Percentiles rank a stretch among this genome's conserved stretches.
phyloP scores from a whole-genome alignment of 2,329 filamentous ascomycete species.

The Pyrenochaeta sp. region DNA sequence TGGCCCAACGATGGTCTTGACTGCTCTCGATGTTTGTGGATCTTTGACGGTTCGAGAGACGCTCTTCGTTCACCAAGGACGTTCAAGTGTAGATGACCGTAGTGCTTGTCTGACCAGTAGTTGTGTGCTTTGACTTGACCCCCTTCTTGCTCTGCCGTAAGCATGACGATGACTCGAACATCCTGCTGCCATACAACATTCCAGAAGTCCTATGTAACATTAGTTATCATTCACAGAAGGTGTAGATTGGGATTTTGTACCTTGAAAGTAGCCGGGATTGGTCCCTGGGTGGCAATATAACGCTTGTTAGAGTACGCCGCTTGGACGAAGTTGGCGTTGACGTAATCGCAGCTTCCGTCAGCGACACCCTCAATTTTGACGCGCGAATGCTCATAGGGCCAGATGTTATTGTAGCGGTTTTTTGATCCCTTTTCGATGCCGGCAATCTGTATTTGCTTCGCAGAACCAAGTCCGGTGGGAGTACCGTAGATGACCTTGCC shows the following conservation, averaged over 20 bases:
- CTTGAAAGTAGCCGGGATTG: constrained; percentile 89
- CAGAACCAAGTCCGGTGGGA: constrained; percentile 47
- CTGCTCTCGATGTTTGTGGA: constrained; percentile 55
- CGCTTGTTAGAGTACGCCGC: constrained; percentile 83
- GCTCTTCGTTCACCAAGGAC: constrained; percentile 83
- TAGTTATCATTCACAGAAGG: constrained; percentile 12
- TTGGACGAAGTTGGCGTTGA: constrained; percentile 91
- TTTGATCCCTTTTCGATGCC: constrained; percentile 95
- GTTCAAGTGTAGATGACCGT: constrained; percentile 79
- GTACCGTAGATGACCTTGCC: constrained; percentile 66
- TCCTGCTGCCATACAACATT: constrained; percentile 97
- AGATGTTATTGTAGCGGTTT: constrained; percentile 97
- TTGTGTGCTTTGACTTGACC: constrained; percentile 94
- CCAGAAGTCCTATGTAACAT: constrained; percentile 83
- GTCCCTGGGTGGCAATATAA: constrained; percentile 96
- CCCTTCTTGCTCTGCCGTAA: constrained; percentile 92
- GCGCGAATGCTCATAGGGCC: constrained; percentile 92
- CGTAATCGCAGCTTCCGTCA: constrained; percentile 82
- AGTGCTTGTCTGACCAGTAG: constrained; percentile 85
- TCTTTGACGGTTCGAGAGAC: constrained; percentile 71
- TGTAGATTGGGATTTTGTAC: constrained; percentile 60
- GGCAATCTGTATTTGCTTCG: constrained; percentile 74
- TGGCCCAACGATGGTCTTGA: constrained; percentile 46
- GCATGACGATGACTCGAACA: constrained; percentile 92
- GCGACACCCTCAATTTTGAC: constrained; percentile 78